A percentile compares a stretch with the other conserved stretches of the same genome.
Conservation (phyloP, 139 green algal species). For the Tetradesmus obliquus region DNA sequence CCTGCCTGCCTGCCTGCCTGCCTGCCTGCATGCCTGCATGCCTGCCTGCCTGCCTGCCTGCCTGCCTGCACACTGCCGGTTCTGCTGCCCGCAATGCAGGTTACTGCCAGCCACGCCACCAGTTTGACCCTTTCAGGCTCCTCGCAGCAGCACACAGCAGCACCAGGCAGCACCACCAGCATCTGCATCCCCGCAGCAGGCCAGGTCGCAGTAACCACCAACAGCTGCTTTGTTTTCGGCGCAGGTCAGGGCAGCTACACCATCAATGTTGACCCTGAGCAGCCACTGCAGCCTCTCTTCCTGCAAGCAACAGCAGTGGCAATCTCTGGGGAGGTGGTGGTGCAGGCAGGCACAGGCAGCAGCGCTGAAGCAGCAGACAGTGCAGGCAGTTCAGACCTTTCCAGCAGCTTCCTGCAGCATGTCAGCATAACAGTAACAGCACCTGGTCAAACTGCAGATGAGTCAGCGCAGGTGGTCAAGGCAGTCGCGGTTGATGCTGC, state of each 20-base stretch:
- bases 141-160: not conserved
- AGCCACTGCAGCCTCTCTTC: not conserved
- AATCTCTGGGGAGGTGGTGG: not conserved
- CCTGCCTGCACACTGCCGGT: not conserved
- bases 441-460: not conserved
- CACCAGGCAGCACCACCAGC: not conserved
- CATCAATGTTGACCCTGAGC: not conserved
- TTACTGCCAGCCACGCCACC: not conserved
- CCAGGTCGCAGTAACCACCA: not conserved
- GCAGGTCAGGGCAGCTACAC: not conserved
- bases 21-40: not conserved
- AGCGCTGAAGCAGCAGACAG: not conserved
- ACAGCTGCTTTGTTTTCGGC: slow-evolving; percentile 14
- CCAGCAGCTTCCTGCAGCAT: not conserved
- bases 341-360: not conserved
- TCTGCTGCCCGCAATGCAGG: not conserved
- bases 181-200: slow-evolving; percentile 18
- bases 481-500: not conserved
- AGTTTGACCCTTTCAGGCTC: not conserved
- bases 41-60: not conserved
- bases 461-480: not conserved
- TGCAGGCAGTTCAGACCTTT: not conserved
- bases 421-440: not conserved
- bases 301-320: not conserved
- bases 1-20: not conserved